Percentiles rank a stretch among this genome's conserved stretches.
Conservation (phyloP, 495 filamentous ascomycete genomes). For the Podospora appendiculata region DNA sequence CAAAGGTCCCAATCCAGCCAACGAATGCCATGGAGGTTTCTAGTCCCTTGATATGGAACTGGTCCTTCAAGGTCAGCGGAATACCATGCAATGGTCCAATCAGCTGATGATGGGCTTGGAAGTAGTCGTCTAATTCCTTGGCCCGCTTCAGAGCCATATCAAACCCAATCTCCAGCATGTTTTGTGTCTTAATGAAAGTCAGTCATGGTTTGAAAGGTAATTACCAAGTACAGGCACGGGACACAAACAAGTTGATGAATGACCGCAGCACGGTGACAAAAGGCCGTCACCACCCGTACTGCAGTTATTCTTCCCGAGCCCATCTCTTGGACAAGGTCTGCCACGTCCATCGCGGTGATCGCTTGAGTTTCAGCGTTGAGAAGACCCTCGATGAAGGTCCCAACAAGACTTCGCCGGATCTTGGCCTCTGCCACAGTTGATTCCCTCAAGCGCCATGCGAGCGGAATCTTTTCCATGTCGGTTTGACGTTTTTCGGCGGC, state of each 20-base stretch:
- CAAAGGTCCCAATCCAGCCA: slow-evolving; percentile 31
- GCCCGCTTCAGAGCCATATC: slow-evolving; percentile 51
- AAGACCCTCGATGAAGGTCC: slow-evolving; percentile 25
- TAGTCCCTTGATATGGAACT: slow-evolving; percentile 52
- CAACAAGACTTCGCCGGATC: slow-evolving; percentile 16
- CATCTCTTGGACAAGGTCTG: slow-evolving; percentile 12
- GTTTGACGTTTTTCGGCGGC: slow-evolving; percentile 17
- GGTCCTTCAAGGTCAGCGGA: slow-evolving; percentile 58
- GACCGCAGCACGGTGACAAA: slow-evolving; percentile 46
- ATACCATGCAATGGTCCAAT: slow-evolving; percentile 62
- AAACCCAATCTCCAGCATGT: slow-evolving; percentile 64
- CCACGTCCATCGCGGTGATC: slow-evolving; percentile 13
- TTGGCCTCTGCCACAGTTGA: slow-evolving; percentile 7
- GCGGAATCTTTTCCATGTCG: slow-evolving; percentile 15
- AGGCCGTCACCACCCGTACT: slow-evolving; percentile 30
- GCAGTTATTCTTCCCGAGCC: slow-evolving; percentile 13
- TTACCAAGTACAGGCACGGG: not conserved
- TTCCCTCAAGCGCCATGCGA: slow-evolving; percentile 13
- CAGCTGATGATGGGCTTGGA: slow-evolving; percentile 36
- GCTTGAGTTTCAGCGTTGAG: slow-evolving; percentile 12
- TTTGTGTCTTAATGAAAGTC: slow-evolving; percentile 13
- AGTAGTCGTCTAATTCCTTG: slow-evolving; percentile 44
- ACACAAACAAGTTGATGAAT: slow-evolving; percentile 48
- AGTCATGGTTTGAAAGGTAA: not conserved
- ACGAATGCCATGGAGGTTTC: slow-evolving; percentile 33